Percentiles rank a stretch among this genome's conserved stretches.
phyloP scores from a whole-genome alignment of 2,329 filamentous ascomycete genomes.

The Orbilia blumenaviensis region DNA sequence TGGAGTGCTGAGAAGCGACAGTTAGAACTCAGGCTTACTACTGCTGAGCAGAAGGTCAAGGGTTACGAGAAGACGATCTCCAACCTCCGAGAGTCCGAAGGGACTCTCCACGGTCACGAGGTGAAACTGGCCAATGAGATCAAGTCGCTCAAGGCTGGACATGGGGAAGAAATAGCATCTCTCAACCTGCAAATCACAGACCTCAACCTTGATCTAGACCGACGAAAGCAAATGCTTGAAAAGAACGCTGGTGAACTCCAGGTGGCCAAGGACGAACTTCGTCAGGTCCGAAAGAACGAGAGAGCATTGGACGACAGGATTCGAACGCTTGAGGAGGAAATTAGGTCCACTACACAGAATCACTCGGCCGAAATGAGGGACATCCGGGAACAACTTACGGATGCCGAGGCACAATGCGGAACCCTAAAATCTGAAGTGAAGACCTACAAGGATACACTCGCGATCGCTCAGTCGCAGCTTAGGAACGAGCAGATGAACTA shows the following conservation, averaged over 20 bases:
- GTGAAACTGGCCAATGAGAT: constrained; percentile 69
- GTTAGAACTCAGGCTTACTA: constrained; percentile 72
- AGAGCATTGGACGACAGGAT: constrained; percentile 75
- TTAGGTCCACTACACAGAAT: constrained; percentile 62
- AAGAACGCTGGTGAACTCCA: constrained; percentile 74
- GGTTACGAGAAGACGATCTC: constrained; percentile 76
- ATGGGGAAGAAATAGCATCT: constrained; percentile 58
- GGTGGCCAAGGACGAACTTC: constrained; percentile 73
- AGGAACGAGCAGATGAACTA: constrained; percentile 53
- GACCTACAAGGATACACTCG: constrained; percentile 45
- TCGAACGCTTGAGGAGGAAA: constrained; percentile 72
- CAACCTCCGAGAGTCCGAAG: constrained; percentile 37
- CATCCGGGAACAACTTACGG: constrained; percentile 64
- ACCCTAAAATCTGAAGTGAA: constrained; percentile 48
- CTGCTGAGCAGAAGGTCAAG: constrained; percentile 73
- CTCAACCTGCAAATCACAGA: constrained; percentile 78
- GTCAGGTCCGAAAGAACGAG: constrained; percentile 74
- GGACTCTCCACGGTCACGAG: constrained; percentile 44
- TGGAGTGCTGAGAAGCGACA: constrained; percentile 67
- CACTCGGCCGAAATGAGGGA: constrained; percentile 73
- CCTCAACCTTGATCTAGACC: constrained; percentile 75
- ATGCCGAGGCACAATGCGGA: constrained; percentile 39
- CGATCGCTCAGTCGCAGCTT: constrained; percentile 50
- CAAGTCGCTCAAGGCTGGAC: constrained; percentile 75
- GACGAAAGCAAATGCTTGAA: constrained; percentile 72